A percentile compares a stretch with the other conserved stretches of the same genome.
Evolutionary conservation across 1,139 yeast genomes (phyloP).

Genomic region (Protomyces gravidus): DNA sequence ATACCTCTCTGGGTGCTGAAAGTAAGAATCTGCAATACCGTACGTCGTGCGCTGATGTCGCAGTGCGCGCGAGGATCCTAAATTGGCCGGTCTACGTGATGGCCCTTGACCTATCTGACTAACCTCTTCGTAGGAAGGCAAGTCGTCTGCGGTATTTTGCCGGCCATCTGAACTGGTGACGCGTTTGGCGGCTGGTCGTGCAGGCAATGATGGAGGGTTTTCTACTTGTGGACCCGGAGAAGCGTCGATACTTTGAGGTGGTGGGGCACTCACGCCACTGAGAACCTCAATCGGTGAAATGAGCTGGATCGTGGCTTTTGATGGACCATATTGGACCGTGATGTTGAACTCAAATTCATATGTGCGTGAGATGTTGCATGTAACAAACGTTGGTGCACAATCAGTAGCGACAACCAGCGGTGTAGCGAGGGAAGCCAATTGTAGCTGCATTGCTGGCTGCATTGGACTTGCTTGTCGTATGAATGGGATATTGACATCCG

Average conservation of each 20-base stretch:
- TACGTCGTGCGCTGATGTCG: not conserved
- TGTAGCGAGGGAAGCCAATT: slow-evolving; percentile 1
- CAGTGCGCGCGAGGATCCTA: not conserved
- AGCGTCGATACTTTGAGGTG: slow-evolving; percentile 3
- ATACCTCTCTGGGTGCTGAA: not conserved
- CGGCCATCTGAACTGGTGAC: not conserved
- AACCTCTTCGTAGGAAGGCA: not conserved
- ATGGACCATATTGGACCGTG: slow-evolving; percentile 44
- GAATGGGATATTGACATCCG: slow-evolving; percentile 17
- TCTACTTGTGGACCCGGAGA: not conserved
- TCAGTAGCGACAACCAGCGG: slow-evolving; percentile 18
- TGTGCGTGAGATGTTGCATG: slow-evolving; percentile 55
- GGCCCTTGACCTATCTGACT: not conserved
- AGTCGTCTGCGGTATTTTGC: not conserved
- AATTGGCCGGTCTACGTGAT: not conserved
- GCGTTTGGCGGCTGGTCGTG: not conserved
- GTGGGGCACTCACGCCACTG: slow-evolving; percentile 21
- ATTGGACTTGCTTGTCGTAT: not conserved
- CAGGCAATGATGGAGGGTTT: not conserved
- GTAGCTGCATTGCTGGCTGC: not conserved
- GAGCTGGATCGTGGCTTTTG: slow-evolving; percentile 6
- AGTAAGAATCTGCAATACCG: not conserved
- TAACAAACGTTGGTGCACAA: slow-evolving; percentile 49
- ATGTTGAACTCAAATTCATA: slow-evolving; percentile 48
- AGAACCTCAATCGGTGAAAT: slow-evolving; percentile 11